A percentile compares a stretch with the other conserved stretches of the same genome.
These are phyloP conservation scores for Plantago rigida DNA, from an alignment of 305 asterid species.

Conservation along the genomic window DNA sequence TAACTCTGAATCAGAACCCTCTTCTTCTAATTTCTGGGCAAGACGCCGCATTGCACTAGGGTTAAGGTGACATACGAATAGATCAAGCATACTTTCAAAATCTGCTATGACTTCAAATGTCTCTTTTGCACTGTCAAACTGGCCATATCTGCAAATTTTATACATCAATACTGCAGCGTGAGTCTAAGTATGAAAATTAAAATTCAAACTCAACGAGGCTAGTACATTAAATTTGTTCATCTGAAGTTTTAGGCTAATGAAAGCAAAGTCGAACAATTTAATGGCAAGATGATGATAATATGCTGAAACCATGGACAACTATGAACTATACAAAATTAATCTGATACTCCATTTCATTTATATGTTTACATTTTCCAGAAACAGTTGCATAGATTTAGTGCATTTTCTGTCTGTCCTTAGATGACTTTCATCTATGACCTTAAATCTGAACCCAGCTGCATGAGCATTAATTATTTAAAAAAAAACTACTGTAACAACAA, in stretches of 20 bases:
- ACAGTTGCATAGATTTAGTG: too few relatives aligned
- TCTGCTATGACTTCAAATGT: constrained; percentile 94
- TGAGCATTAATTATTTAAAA: too few relatives aligned
- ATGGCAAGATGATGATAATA: too few relatives aligned
- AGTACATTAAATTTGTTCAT: neutral
- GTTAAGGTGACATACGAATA: constrained; percentile 95
- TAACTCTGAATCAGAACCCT: constrained; percentile 76
- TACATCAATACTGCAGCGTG: neutral
- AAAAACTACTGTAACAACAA: too few relatives aligned
- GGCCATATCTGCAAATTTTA: constrained; percentile 75
- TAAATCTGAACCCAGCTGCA: too few relatives aligned
- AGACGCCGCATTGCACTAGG: constrained; percentile 98
- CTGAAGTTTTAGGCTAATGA: constrained; percentile 3
- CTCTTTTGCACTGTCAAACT: constrained; percentile 95
- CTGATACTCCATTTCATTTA: too few relatives aligned
- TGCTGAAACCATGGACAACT: too few relatives aligned
- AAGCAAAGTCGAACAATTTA: neutral
- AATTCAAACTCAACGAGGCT: neutral
- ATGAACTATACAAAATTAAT: too few relatives aligned
- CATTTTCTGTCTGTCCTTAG: too few relatives aligned
- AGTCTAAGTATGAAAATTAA: neutral
- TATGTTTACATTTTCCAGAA: too few relatives aligned
- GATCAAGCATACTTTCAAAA: constrained; percentile 92
- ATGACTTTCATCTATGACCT: too few relatives aligned
- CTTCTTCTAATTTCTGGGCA: constrained; percentile 92